phyloP scores from a whole-genome alignment of 2,329 filamentous ascomycete species.

The Tolypocladium amazonense region DNA sequence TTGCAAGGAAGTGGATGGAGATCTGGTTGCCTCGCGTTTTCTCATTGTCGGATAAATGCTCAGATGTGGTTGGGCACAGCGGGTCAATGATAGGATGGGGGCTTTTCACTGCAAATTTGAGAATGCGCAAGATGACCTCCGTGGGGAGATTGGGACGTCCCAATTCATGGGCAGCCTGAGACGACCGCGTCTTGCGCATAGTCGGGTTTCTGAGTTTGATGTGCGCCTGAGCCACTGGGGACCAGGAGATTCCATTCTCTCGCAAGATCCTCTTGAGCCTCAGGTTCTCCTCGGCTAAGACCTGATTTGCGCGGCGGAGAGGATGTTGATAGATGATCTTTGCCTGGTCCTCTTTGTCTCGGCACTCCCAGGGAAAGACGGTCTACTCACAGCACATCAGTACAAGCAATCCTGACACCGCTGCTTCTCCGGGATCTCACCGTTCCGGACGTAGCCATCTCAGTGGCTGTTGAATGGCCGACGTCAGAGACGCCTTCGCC shows the following conservation, averaged over 20 bases:
- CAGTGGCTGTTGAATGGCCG: neutral
- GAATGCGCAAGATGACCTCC: constrained; percentile 41
- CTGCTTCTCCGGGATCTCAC: neutral
- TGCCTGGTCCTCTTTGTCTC: constrained; percentile 41
- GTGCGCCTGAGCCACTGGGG: constrained; percentile 22
- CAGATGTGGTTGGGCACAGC: constrained; percentile 30
- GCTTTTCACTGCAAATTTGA: constrained; percentile 40
- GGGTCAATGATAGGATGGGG: constrained; percentile 42
- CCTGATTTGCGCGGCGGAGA: constrained; percentile 33
- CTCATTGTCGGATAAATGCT: constrained; percentile 33
- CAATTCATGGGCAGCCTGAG: constrained; percentile 15
- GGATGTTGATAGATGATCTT: constrained; percentile 36
- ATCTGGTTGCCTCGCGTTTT: constrained; percentile 34
- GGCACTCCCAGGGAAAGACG: constrained; percentile 36
- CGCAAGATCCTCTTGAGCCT: constrained; percentile 39
- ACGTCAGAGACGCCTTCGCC: neutral
- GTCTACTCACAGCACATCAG: constrained; percentile 10
- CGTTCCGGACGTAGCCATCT: constrained; percentile 1
- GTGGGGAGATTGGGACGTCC: constrained; percentile 35
- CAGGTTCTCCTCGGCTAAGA: constrained; percentile 37
- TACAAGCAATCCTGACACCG: neutral
- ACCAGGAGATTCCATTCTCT: constrained; percentile 42
- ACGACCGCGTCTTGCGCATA: constrained; percentile 21
- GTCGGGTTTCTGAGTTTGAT: constrained; percentile 18
- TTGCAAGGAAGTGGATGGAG: constrained; percentile 41